phyloP scores from a whole-genome alignment of 495 filamentous ascomycete genomes.

The Penicillium diatomitis region DNA sequence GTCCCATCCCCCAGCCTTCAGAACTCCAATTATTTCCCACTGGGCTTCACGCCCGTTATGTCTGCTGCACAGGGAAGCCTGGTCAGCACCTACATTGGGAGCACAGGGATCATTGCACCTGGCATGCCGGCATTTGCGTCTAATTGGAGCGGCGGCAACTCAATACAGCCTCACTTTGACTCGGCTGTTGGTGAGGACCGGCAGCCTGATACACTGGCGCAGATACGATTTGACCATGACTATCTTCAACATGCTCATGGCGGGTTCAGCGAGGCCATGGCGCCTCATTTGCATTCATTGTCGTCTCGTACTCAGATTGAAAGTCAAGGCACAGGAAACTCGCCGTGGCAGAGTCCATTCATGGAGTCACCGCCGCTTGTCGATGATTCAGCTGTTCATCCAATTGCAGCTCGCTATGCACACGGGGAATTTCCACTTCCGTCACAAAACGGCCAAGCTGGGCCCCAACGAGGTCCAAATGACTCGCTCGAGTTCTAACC shows the following conservation, averaged over 20 bases:
- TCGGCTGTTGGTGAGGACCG: slow-evolving; percentile 23
- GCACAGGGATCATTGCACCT: slow-evolving; percentile 25
- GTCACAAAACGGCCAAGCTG: slow-evolving; percentile 12
- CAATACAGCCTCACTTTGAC: slow-evolving; percentile 16
- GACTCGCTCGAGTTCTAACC: neutral
- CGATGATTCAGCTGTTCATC: slow-evolving; percentile 7
- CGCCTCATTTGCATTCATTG: slow-evolving; percentile 17
- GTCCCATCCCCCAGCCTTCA: slow-evolving; percentile 26
- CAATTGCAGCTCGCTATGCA: slow-evolving; percentile 8
- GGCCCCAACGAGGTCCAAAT: slow-evolving; percentile 9
- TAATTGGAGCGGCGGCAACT: slow-evolving; percentile 30
- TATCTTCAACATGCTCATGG: slow-evolving; percentile 32
- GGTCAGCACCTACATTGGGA: slow-evolving; percentile 32
- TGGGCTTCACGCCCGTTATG: slow-evolving; percentile 28
- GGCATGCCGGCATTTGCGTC: slow-evolving; percentile 24
- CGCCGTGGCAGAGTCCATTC: slow-evolving; percentile 12
- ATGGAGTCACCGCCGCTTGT: slow-evolving; percentile 7
- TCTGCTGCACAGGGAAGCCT: slow-evolving; percentile 31
- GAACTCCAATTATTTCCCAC: slow-evolving; percentile 27
- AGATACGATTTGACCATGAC: slow-evolving; percentile 37
- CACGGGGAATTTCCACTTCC: slow-evolving; percentile 11
- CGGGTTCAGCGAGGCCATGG: slow-evolving; percentile 24
- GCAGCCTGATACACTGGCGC: slow-evolving; percentile 29
- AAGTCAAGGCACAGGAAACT: slow-evolving; percentile 6
- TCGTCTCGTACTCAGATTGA: slow-evolving; percentile 9